Evolutionary conservation across 768 basidiomycete genomes (phyloP).

Genomic region (Amanita rubescens): DNA sequence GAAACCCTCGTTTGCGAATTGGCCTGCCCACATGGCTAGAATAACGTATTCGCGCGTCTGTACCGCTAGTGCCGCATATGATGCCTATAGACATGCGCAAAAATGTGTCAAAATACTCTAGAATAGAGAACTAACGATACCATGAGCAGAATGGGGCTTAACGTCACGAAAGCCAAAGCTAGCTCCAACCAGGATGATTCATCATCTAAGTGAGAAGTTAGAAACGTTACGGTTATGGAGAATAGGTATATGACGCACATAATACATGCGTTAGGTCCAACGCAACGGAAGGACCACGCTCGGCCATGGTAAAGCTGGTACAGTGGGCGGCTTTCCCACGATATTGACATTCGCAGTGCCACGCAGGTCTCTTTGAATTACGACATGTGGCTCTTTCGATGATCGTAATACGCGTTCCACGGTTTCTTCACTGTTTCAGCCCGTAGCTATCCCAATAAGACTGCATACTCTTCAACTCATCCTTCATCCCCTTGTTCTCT

Average conservation of each 20-base stretch:
- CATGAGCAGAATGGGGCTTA: constrained; percentile 69
- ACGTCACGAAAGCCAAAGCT: constrained; percentile 52
- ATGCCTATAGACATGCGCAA: constrained; percentile 40
- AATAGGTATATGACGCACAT: neutral
- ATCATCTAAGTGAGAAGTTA: constrained; percentile 39
- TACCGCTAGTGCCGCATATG: constrained; percentile 68
- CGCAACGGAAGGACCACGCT: neutral
- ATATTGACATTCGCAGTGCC: neutral
- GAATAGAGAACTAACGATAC: constrained; percentile 25
- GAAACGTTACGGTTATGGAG: neutral
- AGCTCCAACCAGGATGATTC: constrained; percentile 51
- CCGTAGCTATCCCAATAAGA: constrained; percentile 74
- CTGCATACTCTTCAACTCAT: constrained; percentile 65
- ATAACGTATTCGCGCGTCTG: constrained; percentile 76
- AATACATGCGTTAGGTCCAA: neutral
- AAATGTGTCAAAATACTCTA: neutral
- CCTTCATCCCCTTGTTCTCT: constrained; percentile 53
- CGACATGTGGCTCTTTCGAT: too few relatives aligned
- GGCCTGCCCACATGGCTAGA: constrained; percentile 79
- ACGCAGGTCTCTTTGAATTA: too few relatives aligned
- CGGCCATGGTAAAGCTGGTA: neutral
- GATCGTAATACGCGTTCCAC: too few relatives aligned
- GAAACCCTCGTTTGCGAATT: constrained; percentile 60
- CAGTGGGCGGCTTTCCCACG: neutral
- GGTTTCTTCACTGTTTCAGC: constrained; percentile 32